These are phyloP conservation scores for Hemileccinum rubropunctum DNA, from an alignment of 768 basidiomycete species.

Conservation along the genomic window DNA sequence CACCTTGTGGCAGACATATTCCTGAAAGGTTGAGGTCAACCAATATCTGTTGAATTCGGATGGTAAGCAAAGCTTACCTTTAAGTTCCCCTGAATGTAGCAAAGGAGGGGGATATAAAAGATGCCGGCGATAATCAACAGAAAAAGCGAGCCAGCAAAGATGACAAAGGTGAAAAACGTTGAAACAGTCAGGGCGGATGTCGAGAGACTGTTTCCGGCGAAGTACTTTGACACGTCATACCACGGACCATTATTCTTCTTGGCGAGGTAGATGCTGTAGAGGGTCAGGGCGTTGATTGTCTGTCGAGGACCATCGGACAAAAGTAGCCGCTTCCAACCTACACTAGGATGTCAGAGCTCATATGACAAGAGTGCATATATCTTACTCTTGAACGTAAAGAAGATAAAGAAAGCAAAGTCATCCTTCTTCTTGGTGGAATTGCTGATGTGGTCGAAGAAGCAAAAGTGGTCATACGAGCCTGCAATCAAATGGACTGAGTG, in stretches of 20 bases:
- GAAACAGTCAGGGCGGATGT: slow-evolving; percentile 85
- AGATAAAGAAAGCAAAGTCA: slow-evolving; percentile 98
- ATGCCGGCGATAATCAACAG: slow-evolving; percentile 81
- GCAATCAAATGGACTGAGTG: neutral
- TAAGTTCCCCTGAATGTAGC: slow-evolving; percentile 94
- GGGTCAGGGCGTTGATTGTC: slow-evolving; percentile 94
- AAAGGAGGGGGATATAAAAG: slow-evolving; percentile 90
- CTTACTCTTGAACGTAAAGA: slow-evolving; percentile 98
- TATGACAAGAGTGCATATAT: neutral
- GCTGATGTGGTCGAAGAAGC: slow-evolving; percentile 96
- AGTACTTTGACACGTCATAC: slow-evolving; percentile 78
- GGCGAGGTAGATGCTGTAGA: slow-evolving; percentile 84
- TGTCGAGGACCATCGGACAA: slow-evolving; percentile 97
- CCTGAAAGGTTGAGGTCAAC: slow-evolving; percentile 40
- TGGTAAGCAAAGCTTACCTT: slow-evolving; percentile 53
- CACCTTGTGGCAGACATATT: slow-evolving; percentile 98
- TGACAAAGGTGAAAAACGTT: slow-evolving; percentile 84
- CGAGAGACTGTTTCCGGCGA: slow-evolving; percentile 66
- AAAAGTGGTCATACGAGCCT: slow-evolving; percentile 97
- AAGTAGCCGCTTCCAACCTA: slow-evolving; percentile 85
- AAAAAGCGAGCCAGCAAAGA: slow-evolving; percentile 83
- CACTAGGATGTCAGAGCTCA: neutral
- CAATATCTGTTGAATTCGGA: neutral
- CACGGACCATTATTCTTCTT: slow-evolving; percentile 50
- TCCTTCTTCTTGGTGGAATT: slow-evolving; percentile 95